phyloP scores from a whole-genome alignment of 192 early-diverging fungal genomes.

The Coemansia aciculifera region DNA sequence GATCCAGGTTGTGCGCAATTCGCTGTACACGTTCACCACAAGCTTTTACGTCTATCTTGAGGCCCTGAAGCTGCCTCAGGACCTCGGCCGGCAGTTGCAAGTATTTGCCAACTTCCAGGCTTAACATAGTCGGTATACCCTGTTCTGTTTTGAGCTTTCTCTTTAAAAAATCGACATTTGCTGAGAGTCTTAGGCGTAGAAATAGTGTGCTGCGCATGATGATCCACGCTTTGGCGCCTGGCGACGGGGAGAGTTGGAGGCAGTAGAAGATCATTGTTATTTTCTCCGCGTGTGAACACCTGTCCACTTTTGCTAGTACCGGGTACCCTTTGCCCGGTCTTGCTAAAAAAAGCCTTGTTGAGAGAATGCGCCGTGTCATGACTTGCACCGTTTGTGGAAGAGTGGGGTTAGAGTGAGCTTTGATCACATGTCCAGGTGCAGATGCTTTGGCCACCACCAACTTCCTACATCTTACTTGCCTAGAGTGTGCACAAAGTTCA shows the following conservation, averaged over 20 bases:
- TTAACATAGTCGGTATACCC: background rate
- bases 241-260: background rate
- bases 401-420: background rate
- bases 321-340: background rate
- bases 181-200: background rate
- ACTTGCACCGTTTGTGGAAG: background rate
- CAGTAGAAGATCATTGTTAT: background rate
- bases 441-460: background rate
- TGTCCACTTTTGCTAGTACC: background rate
- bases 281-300: background rate
- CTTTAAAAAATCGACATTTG: background rate
- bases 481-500: background rate
- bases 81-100: conserved; percentile 35
- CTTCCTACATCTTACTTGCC: background rate
- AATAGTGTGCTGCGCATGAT: conserved; percentile 4
- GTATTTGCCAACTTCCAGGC: conserved; percentile 52
- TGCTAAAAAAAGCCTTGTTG: background rate
- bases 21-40: conserved; percentile 41
- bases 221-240: background rate
- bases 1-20: conserved; percentile 49
- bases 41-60: conserved; percentile 49
- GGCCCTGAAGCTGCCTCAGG: conserved; percentile 42
- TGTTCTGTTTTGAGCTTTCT: background rate
- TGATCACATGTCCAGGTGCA: conserved; percentile 4
- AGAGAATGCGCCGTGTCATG: background rate